Base-by-base conservation (phyloP, 139 green algal species). In the Tetradesmus lagerheimii region DNA sequence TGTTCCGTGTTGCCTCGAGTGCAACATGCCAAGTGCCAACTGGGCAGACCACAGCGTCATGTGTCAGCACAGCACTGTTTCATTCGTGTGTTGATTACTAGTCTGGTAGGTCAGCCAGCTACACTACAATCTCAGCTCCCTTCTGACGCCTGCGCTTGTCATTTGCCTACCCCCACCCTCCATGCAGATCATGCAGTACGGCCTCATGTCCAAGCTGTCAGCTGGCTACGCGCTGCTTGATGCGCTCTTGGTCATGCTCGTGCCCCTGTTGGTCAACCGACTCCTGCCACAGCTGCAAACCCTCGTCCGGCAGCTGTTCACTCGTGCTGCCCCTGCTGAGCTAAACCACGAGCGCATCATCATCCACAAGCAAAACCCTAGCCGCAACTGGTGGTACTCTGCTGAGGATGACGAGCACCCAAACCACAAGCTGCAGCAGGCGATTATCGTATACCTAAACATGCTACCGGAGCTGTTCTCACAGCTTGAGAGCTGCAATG, bases 201-300 rank as follows among this genome's bases (percentile, higher is more conserved):
- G 83, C 37, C 64, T 89, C 8, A 90, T 90, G 47, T 62, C 34
- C 31, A 90, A 90, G 85, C 39, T 90, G 31, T 84, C 67, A 4
- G 84, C 85, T 4, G 90, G 90, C 27, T 53, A 92, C 81, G 45
- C 71, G 23, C 38, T 79, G 25, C 76, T 94, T 15, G 91, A 94
- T 47, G 79, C 92, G 18, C 29, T 89, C 25, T 85, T 94, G 1
- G 78, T 89, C 38, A 90, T 94, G 83, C 64, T 92, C 12, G 25
- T 94, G 35, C 91, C 91, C 14, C 20, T 91, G 4, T 31, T 92
- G 31, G 31, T 94, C 35, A 81, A 88, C 37, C 66, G 74, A 12
- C 71, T 96, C 1, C 41, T 90, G 31, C 71, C 66, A 0, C 45
- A 94, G 50, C 39, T 94, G 71, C 53, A 92, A 9, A 80, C 88